These are phyloP conservation scores for Metarhizium brunneum DNA, from an alignment of 2,329 filamentous ascomycete genomes.

Conservation along the genomic window DNA sequence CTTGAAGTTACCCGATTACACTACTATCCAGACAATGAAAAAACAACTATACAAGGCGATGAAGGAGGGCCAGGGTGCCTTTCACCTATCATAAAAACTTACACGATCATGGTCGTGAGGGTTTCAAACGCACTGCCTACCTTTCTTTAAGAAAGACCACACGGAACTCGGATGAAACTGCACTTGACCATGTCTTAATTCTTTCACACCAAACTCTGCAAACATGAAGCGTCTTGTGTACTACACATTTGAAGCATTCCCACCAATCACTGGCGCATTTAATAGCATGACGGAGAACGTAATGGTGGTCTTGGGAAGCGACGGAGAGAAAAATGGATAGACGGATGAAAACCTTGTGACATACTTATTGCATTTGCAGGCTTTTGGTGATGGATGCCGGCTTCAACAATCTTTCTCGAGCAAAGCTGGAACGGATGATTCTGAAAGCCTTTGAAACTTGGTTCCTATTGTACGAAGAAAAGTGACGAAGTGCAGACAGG, in stretches of 20 bases:
- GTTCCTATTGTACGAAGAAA: conserved; percentile 1
- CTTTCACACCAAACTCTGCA: background rate
- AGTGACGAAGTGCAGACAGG: background rate
- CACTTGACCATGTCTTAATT: background rate
- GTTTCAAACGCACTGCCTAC: background rate
- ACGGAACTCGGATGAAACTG: background rate
- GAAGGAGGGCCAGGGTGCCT: conserved; percentile 91
- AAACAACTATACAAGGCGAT: conserved; percentile 78
- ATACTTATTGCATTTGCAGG: background rate
- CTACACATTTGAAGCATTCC: conserved; percentile 4
- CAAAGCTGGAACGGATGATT: background rate
- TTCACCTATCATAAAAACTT: conserved; percentile 68
- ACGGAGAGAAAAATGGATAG: conserved; percentile 17
- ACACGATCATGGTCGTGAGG: background rate
- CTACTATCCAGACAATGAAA: conserved; percentile 63
- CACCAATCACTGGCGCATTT: conserved; percentile 13
- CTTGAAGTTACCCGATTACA: conserved; percentile 94
- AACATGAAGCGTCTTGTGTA: background rate
- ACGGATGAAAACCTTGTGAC: conserved; percentile 8
- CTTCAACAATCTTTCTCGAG: background rate
- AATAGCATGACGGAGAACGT: conserved; percentile 14
- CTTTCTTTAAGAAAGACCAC: background rate
- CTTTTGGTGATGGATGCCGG: background rate
- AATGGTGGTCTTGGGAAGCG: conserved; percentile 1
- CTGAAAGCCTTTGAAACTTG: background rate